Percentiles rank a stretch among this genome's conserved stretches.
Evolutionary conservation across 345 rosid species (phyloP).

Genomic region (Physaria fendleri): DNA sequence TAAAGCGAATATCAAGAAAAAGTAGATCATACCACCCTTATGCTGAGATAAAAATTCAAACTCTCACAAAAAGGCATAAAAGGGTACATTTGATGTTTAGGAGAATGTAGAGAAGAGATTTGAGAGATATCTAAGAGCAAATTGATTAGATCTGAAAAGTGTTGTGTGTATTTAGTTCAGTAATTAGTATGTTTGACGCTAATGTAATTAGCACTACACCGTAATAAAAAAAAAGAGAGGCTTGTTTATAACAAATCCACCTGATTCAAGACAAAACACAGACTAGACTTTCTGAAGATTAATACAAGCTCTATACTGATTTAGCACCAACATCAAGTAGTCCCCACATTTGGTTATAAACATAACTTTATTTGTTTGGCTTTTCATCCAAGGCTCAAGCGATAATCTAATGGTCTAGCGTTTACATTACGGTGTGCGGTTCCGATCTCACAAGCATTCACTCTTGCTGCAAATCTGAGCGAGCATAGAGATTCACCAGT

Average conservation of each 20-base stretch:
- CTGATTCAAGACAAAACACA: slow-evolving; percentile 6
- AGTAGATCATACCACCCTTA: no score
- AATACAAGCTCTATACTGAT: slow-evolving; percentile 24
- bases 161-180: no score
- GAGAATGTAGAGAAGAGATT: no score
- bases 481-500: slow-evolving; percentile 91
- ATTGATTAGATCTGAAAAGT: no score
- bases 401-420: slow-evolving; percentile 45
- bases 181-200: no score
- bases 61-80: no score
- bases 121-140: no score
- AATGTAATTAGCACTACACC: no score
- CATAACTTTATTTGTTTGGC: slow-evolving; percentile 11
- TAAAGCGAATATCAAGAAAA: no score
- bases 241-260: neutral
- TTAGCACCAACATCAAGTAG: slow-evolving; percentile 8
- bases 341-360: neutral
- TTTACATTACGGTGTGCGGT: slow-evolving; percentile 74
- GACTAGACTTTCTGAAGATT: neutral
- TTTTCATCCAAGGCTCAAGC: slow-evolving; percentile 68
- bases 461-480: slow-evolving; percentile 90
- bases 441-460: slow-evolving; percentile 98
- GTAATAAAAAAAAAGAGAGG: no score
- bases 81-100: no score
- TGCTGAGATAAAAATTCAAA: no score